These are phyloP conservation scores for Rhodotorula toruloides DNA, from an alignment of 768 basidiomycete genomes.

Conservation along the genomic window DNA sequence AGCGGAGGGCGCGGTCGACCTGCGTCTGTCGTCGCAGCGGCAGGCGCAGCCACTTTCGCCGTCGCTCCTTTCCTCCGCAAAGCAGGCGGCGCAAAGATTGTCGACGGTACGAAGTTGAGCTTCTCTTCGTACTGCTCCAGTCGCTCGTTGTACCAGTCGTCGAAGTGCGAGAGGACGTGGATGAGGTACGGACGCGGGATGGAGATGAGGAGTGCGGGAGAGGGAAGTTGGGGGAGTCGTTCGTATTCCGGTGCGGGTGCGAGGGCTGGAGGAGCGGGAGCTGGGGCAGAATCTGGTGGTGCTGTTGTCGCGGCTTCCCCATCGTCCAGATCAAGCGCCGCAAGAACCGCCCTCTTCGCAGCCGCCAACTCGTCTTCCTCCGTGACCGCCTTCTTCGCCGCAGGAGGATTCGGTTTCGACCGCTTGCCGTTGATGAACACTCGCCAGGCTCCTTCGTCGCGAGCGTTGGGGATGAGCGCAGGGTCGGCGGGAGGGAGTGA, in stretches of 20 bases:
- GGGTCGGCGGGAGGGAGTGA: neutral
- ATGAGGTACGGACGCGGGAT: slow-evolving; percentile 50
- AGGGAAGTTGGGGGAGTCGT: slow-evolving; percentile 42
- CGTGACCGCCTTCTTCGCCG: neutral
- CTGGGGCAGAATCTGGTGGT: neutral
- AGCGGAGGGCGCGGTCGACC: slow-evolving; percentile 1
- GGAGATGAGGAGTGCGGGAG: slow-evolving; percentile 51
- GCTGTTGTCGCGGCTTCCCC: neutral
- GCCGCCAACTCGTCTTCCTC: slow-evolving; percentile 20
- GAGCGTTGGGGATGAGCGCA: slow-evolving; percentile 5
- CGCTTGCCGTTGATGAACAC: slow-evolving; percentile 33
- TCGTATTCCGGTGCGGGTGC: slow-evolving; percentile 48
- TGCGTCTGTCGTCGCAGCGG: neutral
- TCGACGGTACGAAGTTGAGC: slow-evolving; percentile 26
- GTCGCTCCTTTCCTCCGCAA: slow-evolving; percentile 7
- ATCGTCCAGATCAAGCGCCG: slow-evolving; percentile 25
- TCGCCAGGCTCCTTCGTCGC: slow-evolving; percentile 27
- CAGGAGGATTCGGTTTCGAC: neutral
- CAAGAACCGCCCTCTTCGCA: slow-evolving; percentile 25
- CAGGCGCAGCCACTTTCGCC: neutral
- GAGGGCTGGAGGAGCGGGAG: neutral
- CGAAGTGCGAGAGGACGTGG: slow-evolving; percentile 28
- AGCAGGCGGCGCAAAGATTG: slow-evolving; percentile 36
- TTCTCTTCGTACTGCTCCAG: slow-evolving; percentile 8
- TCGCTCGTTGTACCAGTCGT: slow-evolving; percentile 30